A percentile compares a stretch with the other conserved stretches of the same genome.
Conservation (phyloP, 2,329 filamentous ascomycete genomes). For the Venturia asperata region DNA sequence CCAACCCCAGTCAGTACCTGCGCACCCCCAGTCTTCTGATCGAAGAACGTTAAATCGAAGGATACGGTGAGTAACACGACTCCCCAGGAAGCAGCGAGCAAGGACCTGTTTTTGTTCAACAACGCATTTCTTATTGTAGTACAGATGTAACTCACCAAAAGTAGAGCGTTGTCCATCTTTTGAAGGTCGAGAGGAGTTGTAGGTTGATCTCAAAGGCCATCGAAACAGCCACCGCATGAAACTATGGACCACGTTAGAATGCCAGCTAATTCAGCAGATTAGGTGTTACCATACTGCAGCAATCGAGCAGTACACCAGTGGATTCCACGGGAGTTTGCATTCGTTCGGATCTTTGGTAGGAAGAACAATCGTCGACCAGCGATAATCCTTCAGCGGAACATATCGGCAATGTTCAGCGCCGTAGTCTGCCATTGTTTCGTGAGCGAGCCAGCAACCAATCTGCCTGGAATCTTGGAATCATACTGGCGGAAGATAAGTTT, state of each 20-base stretch:
- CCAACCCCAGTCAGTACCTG: slow-evolving; percentile 35
- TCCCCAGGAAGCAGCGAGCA: background rate
- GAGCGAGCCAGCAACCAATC: background rate
- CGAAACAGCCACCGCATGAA: slow-evolving; percentile 29
- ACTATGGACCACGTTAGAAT: background rate
- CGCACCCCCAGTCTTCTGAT: background rate
- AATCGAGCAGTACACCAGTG: background rate
- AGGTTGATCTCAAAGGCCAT: slow-evolving; percentile 42
- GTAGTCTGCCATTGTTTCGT: background rate
- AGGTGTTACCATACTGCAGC: background rate
- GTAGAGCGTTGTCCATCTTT: slow-evolving; percentile 41
- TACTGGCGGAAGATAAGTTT: background rate
- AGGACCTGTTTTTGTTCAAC: background rate
- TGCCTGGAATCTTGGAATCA: background rate
- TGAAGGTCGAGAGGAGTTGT: slow-evolving; percentile 43
- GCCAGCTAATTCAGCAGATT: background rate
- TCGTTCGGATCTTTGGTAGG: background rate
- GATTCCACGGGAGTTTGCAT: slow-evolving; percentile 1
- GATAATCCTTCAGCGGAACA: slow-evolving; percentile 5
- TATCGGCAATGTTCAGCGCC: slow-evolving; percentile 4
- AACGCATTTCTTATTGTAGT: background rate
- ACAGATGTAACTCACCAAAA: slow-evolving; percentile 40
- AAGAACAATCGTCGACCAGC: background rate
- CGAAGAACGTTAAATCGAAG: background rate
- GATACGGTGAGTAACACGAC: background rate